Percentiles rank a stretch among this genome's conserved stretches.
Evolutionary conservation across 225 moss, liverwort and hornwort species (phyloP).

Genomic region (Sphagnum contortum): DNA sequence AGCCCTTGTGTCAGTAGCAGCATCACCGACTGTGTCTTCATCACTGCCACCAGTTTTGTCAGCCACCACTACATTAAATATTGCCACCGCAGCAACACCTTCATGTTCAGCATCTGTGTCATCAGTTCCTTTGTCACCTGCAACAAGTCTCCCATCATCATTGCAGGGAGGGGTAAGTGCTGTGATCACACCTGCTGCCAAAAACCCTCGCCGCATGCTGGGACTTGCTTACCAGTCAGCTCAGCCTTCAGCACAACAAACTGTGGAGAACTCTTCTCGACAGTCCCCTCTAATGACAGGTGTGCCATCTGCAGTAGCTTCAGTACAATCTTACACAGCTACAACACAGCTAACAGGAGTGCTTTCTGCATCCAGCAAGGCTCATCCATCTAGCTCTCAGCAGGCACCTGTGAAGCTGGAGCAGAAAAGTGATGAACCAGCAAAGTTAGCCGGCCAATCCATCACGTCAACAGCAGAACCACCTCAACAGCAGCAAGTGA

Average conservation of each 20-base stretch:
- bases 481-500: constrained; percentile 48
- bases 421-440: constrained; percentile 43
- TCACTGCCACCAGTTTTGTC: constrained; percentile 4
- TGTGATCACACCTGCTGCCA: constrained; percentile 82
- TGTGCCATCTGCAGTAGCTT: constrained; percentile 21
- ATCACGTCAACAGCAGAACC: constrained; percentile 27
- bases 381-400: constrained; percentile 15
- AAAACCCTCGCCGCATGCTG: constrained; percentile 62
- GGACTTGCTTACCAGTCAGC: constrained; percentile 23
- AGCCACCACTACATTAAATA: constrained; percentile 24
- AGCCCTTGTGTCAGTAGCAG: constrained; percentile 14
- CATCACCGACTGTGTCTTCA: constrained; percentile 13
- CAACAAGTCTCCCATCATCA: constrained; percentile 35
- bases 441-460: constrained; percentile 24
- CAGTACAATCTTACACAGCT: constrained; percentile 30
- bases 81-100: constrained; percentile 24
- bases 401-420: constrained; percentile 41
- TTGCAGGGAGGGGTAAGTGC: constrained; percentile 74
- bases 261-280: constrained; percentile 28
- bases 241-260: constrained; percentile 31
- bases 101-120: constrained; percentile 36
- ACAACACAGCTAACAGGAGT: constrained; percentile 30
- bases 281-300: constrained; percentile 12
- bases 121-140: constrained; percentile 42
- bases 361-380: constrained; percentile 27